These are phyloP conservation scores for Suhomyces yuchorum DNA, from an alignment of 1,139 yeast species.

Conservation along the genomic window DNA sequence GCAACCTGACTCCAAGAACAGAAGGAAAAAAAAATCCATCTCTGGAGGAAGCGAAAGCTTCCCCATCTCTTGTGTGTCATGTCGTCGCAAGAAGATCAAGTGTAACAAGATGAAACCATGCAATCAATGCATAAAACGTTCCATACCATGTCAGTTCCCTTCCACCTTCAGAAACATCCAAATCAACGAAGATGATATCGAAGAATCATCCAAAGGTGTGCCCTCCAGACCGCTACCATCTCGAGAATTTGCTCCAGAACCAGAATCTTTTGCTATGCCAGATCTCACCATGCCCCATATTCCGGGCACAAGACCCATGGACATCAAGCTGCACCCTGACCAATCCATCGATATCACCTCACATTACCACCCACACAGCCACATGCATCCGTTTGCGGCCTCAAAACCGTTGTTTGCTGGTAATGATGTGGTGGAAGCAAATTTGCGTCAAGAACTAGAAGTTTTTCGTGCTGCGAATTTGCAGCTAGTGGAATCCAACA, in stretches of 20 bases:
- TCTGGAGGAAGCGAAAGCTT: slow-evolving; percentile 25
- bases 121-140: slow-evolving; percentile 38
- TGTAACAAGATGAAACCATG: slow-evolving; percentile 46
- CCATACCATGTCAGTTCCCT: slow-evolving; percentile 41
- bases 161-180: slow-evolving; percentile 41
- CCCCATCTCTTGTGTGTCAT: slow-evolving; percentile 47
- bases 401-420: neutral
- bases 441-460: slow-evolving; percentile 13
- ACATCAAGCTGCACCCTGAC: slow-evolving; percentile 4
- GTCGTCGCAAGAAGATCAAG: slow-evolving; percentile 44
- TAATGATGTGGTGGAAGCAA: slow-evolving; percentile 1
- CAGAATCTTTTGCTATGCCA: neutral
- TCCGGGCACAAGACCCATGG: slow-evolving; percentile 3
- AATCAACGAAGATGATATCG: slow-evolving; percentile 30
- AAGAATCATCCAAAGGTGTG: neutral
- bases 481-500: slow-evolving; percentile 24
- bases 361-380: slow-evolving; percentile 7
- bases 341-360: slow-evolving; percentile 5
- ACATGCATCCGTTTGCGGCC: neutral
- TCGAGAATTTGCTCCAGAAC: neutral
- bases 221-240: neutral
- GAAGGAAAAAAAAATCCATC: slow-evolving; percentile 19
- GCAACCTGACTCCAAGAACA: slow-evolving; percentile 3
- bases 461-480: slow-evolving; percentile 21
- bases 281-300: neutral